phyloP scores from a whole-genome alignment of 2,329 filamentous ascomycete genomes.

The Xenoacremonium recifei region DNA sequence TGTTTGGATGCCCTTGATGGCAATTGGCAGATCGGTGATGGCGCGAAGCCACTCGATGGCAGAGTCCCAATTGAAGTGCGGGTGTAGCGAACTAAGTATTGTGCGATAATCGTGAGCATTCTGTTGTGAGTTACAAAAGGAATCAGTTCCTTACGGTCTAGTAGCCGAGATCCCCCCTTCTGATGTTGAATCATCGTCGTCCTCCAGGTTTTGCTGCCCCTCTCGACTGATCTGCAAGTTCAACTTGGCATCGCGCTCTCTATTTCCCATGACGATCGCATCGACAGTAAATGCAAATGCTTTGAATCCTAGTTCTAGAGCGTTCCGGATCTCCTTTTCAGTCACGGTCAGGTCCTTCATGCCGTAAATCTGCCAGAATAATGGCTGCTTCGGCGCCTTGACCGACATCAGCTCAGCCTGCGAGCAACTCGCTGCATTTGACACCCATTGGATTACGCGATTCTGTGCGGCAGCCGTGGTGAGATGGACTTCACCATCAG shows the following conservation, averaged over 20 bases:
- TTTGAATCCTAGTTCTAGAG: conserved; percentile 2
- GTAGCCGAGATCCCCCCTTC: neutral
- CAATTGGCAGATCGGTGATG: conserved; percentile 33
- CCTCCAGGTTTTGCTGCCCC: neutral
- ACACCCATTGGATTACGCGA: conserved; percentile 4
- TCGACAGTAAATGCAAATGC: conserved; percentile 5
- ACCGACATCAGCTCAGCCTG: conserved; percentile 2
- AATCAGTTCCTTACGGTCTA: neutral
- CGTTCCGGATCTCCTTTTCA: conserved; percentile 1
- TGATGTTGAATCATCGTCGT: neutral
- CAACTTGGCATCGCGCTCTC: neutral
- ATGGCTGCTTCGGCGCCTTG: neutral
- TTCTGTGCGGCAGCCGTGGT: conserved; percentile 3
- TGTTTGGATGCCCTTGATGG: conserved; percentile 38
- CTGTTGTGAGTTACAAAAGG: too few species aligned
- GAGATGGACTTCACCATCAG: conserved; percentile 1
- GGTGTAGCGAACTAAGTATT: too few species aligned
- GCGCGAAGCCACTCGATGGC: conserved; percentile 18
- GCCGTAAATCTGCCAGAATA: conserved; percentile 7
- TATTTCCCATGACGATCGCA: neutral
- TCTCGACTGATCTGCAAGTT: neutral
- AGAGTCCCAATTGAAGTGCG: neutral
- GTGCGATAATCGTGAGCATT: too few species aligned
- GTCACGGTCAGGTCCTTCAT: conserved; percentile 2
- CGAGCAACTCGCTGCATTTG: conserved; percentile 2